Base-by-base conservation (phyloP, 257 asterid species). In the Handroanthus guayacan region DNA sequence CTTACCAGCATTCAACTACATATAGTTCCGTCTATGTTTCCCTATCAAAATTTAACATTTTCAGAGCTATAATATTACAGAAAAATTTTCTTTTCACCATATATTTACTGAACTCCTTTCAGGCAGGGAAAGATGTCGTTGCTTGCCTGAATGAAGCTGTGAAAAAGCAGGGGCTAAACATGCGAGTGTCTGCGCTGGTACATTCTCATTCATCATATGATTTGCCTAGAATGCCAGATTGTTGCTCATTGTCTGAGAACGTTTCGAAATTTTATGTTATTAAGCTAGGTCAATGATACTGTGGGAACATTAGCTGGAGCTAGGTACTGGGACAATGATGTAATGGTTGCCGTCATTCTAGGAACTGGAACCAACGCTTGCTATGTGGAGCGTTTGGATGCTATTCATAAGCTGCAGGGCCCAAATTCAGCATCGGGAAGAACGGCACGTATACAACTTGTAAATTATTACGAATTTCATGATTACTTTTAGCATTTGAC, bases 321-420 rank as follows among this genome's bases (percentile, higher is more conserved):
- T 37, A 84, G 88, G 82, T 90, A 89, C 81, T 88, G 96, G 95
- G 96, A 90, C 38, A 81, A 86, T 36, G 89, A 92, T 81, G 97
- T 90, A 37, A 84, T 87, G 95, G 93, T 90, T 71, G 93, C 96
- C 0, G 92, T 92, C 78, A 89, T 90, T 84, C 87, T 92, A 34
- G 95, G 95, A 74, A 90, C 95, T 0, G 95, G 96, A 76, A 87
- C 96, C 9, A 92, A 92, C 48, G 97, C 97, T 43, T 90, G 93
- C 82, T 92, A 90, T 9, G 87, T 90, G 12, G 96, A 92, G 71
- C 84, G 86, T 13, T 62, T 80, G 5, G 89, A 85, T 43, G 83
- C 92, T 55, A 92, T 92, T 72, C 91, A 91, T 62, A 92, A 92
- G 80, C 71, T 88, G 62, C 62, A 79, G 2, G 71, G 65, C 67